phyloP scores from a whole-genome alignment of 2,329 filamentous ascomycete species.

The Venturia carpophila region DNA sequence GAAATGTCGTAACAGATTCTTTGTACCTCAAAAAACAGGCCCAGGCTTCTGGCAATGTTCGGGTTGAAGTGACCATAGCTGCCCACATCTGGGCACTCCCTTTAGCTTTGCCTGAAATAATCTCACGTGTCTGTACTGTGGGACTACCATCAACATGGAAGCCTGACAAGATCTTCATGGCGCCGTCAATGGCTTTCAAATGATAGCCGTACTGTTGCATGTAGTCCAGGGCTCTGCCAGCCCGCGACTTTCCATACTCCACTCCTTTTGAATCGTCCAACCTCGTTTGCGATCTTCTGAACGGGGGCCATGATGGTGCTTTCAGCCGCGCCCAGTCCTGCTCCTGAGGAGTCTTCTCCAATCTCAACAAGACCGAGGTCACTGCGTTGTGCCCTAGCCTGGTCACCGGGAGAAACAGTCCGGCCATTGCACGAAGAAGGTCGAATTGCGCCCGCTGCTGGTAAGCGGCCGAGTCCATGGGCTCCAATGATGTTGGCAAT shows the following conservation, averaged over 20 bases:
- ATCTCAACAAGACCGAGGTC: constrained; percentile 48
- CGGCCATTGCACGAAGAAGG: constrained; percentile 50
- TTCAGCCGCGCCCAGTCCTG: constrained; percentile 52
- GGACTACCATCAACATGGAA: constrained; percentile 58
- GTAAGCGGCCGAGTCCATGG: constrained; percentile 40
- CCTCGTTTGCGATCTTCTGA: constrained; percentile 54
- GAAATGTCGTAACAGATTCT: constrained; percentile 33
- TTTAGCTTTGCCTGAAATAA: neutral
- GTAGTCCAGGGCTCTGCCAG: constrained; percentile 46
- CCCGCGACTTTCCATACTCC: constrained; percentile 49
- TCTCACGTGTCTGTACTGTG: constrained; percentile 44
- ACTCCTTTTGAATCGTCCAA: constrained; percentile 52
- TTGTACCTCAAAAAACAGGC: constrained; percentile 52
- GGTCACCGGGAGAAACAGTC: constrained; percentile 48
- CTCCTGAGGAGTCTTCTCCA: constrained; percentile 48
- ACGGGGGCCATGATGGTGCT: constrained; percentile 56
- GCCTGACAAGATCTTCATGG: constrained; percentile 48
- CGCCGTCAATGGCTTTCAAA: constrained; percentile 43
- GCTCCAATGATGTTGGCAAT: constrained; percentile 39
- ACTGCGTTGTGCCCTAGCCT: constrained; percentile 51
- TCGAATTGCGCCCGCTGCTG: constrained; percentile 53
- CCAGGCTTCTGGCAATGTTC: constrained; percentile 57
- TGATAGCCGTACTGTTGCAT: constrained; percentile 55
- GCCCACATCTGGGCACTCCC: constrained; percentile 41
- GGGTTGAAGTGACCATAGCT: constrained; percentile 50